These are phyloP conservation scores for Saccharomyces pastorianus DNA, from an alignment of 1,139 yeast species.

Conservation along the genomic window DNA sequence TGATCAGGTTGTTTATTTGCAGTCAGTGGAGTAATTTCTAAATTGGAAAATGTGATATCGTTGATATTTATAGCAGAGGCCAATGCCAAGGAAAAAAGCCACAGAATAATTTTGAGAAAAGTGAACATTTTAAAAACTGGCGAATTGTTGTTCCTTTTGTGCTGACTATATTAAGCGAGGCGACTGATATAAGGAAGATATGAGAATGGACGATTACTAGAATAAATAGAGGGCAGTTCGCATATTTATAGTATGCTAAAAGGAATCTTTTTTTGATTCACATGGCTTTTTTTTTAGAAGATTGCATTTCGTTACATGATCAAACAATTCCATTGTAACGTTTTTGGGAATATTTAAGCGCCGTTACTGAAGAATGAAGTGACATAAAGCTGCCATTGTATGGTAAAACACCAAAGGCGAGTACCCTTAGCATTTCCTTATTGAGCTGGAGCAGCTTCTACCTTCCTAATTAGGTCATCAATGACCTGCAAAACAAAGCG, in stretches of 20 bases:
- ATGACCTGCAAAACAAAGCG: not conserved
- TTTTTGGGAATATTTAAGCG: not conserved
- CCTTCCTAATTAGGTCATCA: not conserved
- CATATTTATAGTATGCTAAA: not conserved
- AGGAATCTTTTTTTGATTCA: not conserved
- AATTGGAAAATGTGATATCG: constrained; percentile 14
- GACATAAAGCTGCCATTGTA: not conserved
- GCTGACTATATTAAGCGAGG: not conserved
- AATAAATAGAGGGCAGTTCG: not conserved
- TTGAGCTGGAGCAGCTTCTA: not conserved
- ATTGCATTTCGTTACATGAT: not conserved
- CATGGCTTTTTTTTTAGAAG: not conserved
- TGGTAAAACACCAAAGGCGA: not conserved
- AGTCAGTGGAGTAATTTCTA: constrained; percentile 18
- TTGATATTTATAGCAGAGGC: constrained; percentile 16
- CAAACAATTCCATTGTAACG: not conserved
- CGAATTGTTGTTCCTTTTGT: not conserved
- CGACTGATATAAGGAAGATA: not conserved
- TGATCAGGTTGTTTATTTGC: constrained; percentile 23
- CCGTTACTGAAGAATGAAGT: not conserved
- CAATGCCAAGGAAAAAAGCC: constrained; percentile 4
- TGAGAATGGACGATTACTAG: not conserved
- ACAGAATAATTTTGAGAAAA: not conserved
- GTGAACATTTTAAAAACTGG: not conserved
- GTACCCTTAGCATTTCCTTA: not conserved